Base-by-base conservation (phyloP, 169 alveolate species). In the Babesia bovis region DNA sequence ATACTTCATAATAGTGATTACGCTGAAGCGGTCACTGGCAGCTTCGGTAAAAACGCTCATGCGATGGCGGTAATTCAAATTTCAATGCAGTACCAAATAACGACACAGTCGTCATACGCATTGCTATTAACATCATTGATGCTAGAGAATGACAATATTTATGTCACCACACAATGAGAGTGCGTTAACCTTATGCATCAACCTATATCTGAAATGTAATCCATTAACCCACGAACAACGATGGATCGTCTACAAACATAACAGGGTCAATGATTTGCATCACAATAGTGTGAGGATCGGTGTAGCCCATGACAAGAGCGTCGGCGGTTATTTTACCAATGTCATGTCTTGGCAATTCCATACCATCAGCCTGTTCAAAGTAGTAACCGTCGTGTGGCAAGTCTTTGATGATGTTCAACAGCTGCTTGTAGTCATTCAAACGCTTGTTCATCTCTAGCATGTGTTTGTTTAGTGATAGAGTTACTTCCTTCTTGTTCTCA, bases 181-280 rank as follows among this genome's bases (percentile, higher is more conserved):
- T n/a, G n/a, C n/a, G n/a, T n/a, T n/a, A n/a, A n/a, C n/a, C n/a
- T n/a, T n/a, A n/a, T n/a, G n/a, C n/a, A n/a, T n/a, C n/a, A n/a
- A n/a, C n/a, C n/a, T n/a, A n/a, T n/a, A n/a, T n/a, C n/a, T n/a
- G n/a, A n/a, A n/a, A n/a, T n/a, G n/a, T n/a, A n/a, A n/a, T n/a
- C n/a, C n/a, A n/a, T n/a, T n/a, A n/a, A n/a, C n/a, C n/a, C n/a
- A n/a, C n/a, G n/a, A 50, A 44, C 44, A 76, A 47, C 21, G 65
- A 58, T 25, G 50, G 52, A 17, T 32, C 49, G 63, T 51, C 73
- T 7, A 32, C 57, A 47, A 65, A 47, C 30, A 68, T 63, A 19
- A 78, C 83, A 3, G 87, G 87, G 50, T 78, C 87, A 33, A 78
- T 78, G 58, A 78, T 63, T 71, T 78, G 87, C 47, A 78, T 40